Evolutionary conservation across 192 early-diverging fungal species (phyloP), one percentile per base, ranked within the genome.

Genomic region (Obelidium mucronatum): DNA sequence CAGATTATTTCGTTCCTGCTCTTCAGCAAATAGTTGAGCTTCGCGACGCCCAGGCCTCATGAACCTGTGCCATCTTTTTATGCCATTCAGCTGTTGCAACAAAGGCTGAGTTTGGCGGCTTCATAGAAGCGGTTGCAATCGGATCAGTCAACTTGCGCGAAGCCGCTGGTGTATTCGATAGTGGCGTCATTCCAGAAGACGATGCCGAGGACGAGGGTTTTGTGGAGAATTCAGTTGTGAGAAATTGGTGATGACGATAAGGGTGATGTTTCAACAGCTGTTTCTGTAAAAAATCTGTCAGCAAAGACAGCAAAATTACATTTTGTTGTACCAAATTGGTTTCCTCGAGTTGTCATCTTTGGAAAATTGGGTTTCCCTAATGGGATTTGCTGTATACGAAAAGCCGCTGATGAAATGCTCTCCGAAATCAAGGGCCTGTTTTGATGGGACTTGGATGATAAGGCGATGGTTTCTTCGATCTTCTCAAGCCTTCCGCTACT

Each of bases 11-110:
- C 13, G 8, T 35, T 35, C 40, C 26, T 64, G 13, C 26, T 31
- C 62, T 40, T 64, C 31, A 11, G 69, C 69, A n/a, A 72, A 19
- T 58, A 40, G 69, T 30, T 72, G 69, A 22, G 69, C 40, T 36
- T 72, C 69, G n/a, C 31, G 11, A 8, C 69, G 51, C 6, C 33
- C 69, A 6, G 13, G 30, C n/a, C 24, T 72, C 69, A 22, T 55
- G 54, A 13, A 72, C 39, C 19, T 54, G 53, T 11, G 69, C 51
- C 69, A 72, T 72, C 31, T 37, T 26, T n/a, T 26, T 58, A 8
- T 59, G 69, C 69, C 69, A 72, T 35, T 55, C 69, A 19, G 54
- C 11, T 35, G 13, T 6, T 35, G 22, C 6, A 31, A 26, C 30
- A n/a, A n/a, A n/a, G n/a, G n/a, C n/a, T n/a, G n/a, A n/a, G n/a